Conservation (phyloP, 331 rosid genomes). For the Malus hybrid region DNA sequence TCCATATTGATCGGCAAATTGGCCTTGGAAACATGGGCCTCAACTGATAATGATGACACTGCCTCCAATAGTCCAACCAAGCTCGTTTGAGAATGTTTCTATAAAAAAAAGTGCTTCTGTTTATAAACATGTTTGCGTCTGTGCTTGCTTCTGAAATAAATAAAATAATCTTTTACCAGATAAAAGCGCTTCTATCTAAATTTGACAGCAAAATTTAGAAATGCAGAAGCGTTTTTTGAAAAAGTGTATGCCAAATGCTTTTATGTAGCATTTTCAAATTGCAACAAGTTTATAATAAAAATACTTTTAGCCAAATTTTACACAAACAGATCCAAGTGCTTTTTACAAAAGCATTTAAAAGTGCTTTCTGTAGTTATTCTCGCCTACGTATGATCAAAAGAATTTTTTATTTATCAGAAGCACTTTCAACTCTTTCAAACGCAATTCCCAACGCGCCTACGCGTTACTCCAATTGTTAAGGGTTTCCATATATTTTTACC, state of each 20-base stretch:
- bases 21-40: not conserved
- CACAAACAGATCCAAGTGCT: not conserved
- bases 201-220: not conserved
- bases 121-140: not conserved
- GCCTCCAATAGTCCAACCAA: not conserved
- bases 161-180: too few relatives aligned
- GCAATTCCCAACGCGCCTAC: not conserved
- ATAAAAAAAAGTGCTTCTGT: too few relatives aligned
- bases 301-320: not conserved
- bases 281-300: not conserved
- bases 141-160: not conserved
- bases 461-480: not conserved
- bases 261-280: not conserved
- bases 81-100: not conserved
- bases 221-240: not conserved
- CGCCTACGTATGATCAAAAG: not conserved
- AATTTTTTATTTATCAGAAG: too few relatives aligned
- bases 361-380: not conserved
- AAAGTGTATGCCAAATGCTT: not conserved
- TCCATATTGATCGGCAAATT: not conserved
- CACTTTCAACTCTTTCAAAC: not conserved
- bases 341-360: too few relatives aligned
- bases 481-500: not conserved
- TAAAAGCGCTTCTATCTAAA: not conserved
- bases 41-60: not conserved